Evolutionary conservation across 192 early-diverging fungal genomes (phyloP).

Genomic region (Linnemannia hyalina): DNA sequence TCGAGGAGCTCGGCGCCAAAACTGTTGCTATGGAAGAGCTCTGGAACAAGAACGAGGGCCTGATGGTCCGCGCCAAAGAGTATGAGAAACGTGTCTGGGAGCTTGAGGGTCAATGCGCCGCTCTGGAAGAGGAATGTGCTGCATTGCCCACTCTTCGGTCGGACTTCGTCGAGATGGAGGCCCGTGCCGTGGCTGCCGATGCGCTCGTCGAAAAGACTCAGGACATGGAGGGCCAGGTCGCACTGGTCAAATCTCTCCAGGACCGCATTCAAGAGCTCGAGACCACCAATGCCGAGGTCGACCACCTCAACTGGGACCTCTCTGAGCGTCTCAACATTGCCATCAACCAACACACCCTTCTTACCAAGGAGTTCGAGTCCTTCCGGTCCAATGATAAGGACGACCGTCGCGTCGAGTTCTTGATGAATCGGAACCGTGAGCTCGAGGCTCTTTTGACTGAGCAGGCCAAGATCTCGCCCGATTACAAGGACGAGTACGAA

Average conservation of each 20-base stretch:
- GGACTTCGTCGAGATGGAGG: constrained; percentile 47
- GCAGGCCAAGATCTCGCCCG: constrained; percentile 38
- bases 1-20: constrained; percentile 46
- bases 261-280: constrained; percentile 51
- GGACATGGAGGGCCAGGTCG: constrained; percentile 48
- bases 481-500: constrained; percentile 49
- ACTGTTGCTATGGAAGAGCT: constrained; percentile 53
- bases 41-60: constrained; percentile 53
- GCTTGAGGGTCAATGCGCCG: constrained; percentile 35
- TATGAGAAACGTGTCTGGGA: constrained; percentile 58
- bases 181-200: constrained; percentile 40
- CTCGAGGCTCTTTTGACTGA: constrained; percentile 33
- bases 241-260: constrained; percentile 41
- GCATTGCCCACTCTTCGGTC: constrained; percentile 32
- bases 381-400: constrained; percentile 54
- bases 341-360: constrained; percentile 48
- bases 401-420: constrained; percentile 41
- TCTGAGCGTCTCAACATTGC: constrained; percentile 52
- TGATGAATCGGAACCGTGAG: constrained; percentile 39
- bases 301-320: constrained; percentile 53
- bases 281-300: constrained; percentile 52
- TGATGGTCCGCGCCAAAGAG: constrained; percentile 49
- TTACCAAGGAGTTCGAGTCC: constrained; percentile 48
- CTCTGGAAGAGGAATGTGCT: constrained; percentile 36
- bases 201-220: constrained; percentile 43